Evolutionary conservation across 1,284 basidiomycete genomes (phyloP), one percentile per base, ranked within the genome.

Genomic region (Melanopsichium pennsylvanicum): DNA sequence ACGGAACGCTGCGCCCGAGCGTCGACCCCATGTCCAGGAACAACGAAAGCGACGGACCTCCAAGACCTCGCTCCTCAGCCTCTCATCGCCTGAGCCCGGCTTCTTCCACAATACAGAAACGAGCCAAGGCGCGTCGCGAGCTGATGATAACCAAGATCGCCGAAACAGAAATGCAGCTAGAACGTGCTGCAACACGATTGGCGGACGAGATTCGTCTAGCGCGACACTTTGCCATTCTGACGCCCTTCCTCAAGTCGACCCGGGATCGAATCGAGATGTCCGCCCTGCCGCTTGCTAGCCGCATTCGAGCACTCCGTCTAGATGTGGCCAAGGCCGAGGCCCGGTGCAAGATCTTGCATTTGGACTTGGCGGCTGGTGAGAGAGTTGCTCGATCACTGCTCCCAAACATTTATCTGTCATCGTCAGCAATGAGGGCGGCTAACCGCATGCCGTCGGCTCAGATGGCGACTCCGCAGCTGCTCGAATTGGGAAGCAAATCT

Each of bases 91-190:
- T 47, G 40, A 57, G 51, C 23, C 60, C 56, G 12, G 51, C 61
- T 5, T 54, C 60, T 11, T 60, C 56, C 22, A 48, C 52, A 18
- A 37, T 70, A 40, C 60, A 57, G 35, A 63, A 64, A 42, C 56
- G 67, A 8, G 50, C 46, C 39, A 40, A 37, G 27, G 67, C 61
- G 13, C 59, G 64, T 13, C 61, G 50, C 29, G 64, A 70, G 52
- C 40, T 74, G 34, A 59, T 64, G 48, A 39, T 70, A 48, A 51
- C 67, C 36, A 64, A 62, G 40, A 64, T 76, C 34, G 88, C 91
- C 71, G 86, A 89, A 68, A 90, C 94, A 69, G 93, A 92, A 81
- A 89, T 89, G 2, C 89, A 91, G 74, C 84, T 93, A 36, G 89
- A 89, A 45, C 59, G 62, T n/a, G 44, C 43, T 9, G 13, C 40